Evolutionary conservation across 2,329 filamentous ascomycete species (phyloP), one percentile per base, ranked within the genome.

Genomic region (Ceratocystis huliohia): DNA sequence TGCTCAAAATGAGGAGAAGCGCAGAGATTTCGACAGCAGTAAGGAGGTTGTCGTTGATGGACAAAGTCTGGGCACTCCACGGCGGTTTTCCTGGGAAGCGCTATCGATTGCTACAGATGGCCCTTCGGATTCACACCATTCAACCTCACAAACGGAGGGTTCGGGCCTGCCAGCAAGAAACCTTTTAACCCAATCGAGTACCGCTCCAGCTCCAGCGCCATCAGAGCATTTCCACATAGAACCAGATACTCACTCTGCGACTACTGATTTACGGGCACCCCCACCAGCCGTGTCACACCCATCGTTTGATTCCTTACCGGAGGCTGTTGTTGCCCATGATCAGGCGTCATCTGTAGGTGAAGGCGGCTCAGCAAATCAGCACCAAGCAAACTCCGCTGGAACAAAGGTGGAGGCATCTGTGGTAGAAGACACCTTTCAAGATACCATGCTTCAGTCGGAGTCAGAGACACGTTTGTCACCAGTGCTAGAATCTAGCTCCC

Each of bases 71-170:
- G 41, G 25, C n/a, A 25, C n/a, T n/a, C 22, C 57, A n/a, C 65
- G 61, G 33, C 63, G 66, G 1, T 67, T 67, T 37, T 67, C 66
- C 7, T 67, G 66, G 66, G 66, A 67, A 44, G 62, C 57, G 25
- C 53, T 17, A 3, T 13, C 25, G 8, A 13, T n/a, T 30, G 53
- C 5, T 17, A 13, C 3, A 50, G 22, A 57, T 13, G 10, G 22
- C 8, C 10, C 53, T 15, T n/a, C 20, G 41, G 20, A 28, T 45
- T 48, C 20, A 4, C 13, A 22, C 4, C 10, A 10, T 8, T 17
- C 10, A 20, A 41, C 17, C 22, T 17, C 22, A 20, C 17, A 30
- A 20, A 37, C 25, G 20, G 59, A 20, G 10, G 41, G 15, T 10
- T 20, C 20, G 17, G 6, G 8, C 17, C 22, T 44, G 8, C 5